Evolutionary conservation across 345 rosid genomes (phyloP), one percentile per base, ranked within the genome.

Genomic region (Ceriops zippeliana): DNA sequence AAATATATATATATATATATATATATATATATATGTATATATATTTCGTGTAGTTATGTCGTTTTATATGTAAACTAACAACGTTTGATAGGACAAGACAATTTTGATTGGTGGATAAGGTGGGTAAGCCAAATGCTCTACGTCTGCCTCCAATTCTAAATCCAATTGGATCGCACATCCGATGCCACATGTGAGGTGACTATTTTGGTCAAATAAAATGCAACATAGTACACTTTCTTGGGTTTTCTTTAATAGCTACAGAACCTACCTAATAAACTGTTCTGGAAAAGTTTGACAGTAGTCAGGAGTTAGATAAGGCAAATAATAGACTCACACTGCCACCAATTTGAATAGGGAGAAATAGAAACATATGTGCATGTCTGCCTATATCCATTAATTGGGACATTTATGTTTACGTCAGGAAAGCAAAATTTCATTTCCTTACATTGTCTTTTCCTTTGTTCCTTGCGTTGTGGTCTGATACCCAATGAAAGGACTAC

Each of bases 371-470:
- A 54, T 60, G 56, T 22, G 17, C 49, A 42, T 6, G 31, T 34
- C 60, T 52, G 51, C 69, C 30, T 66, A 22, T 0, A 16, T 13
- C 17, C 49, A 66, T 56, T 26, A 21, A 6, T 66, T 66, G 46
- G 16, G 58, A 0, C 27, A 34, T 51, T 59, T 46, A 28, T 19
- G 17, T 49, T 63, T 47, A 6, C 56, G 51, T 58, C 31, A 17
- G 57, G 20, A 47, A 59, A 70, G 28, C 60, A 15, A 34, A 22
- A 1, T 37, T 58, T 67, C 59, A 26, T 15, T 21, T 66, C 69
- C 65, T 60, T 31, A 22, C 37, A 11, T 11, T 68, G 73, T 69
- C 73, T 34, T 72, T 63, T 73, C 57, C 65, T 66, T 78, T 62
- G 72, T 56, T 70, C 58, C 38, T 78, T 49, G 67, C 61, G 64